Conservation (phyloP, 2,329 filamentous ascomycete species). For the Penicillium occitanis region DNA sequence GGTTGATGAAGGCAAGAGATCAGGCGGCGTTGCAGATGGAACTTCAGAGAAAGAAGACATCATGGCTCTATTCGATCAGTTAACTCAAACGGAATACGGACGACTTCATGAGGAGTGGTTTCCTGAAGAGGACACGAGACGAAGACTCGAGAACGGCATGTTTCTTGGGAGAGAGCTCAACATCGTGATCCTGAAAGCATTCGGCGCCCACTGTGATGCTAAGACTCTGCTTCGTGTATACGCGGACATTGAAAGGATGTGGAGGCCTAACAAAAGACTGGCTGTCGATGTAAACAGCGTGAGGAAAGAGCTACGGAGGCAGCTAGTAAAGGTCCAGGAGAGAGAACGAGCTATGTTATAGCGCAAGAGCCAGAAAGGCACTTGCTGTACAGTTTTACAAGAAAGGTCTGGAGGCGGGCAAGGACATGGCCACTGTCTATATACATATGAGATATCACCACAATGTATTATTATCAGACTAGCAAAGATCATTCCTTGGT, state of each 20-base stretch:
- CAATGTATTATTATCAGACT: neutral
- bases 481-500: neutral
- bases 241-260: constrained; percentile 42
- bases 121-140: constrained; percentile 29
- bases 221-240: constrained; percentile 41
- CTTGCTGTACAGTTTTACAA: neutral
- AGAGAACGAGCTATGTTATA: neutral
- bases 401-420: neutral
- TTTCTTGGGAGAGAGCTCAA: constrained; percentile 45
- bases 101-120: constrained; percentile 9
- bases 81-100: constrained; percentile 7
- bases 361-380: neutral
- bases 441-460: neutral
- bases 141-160: constrained; percentile 40
- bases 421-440: constrained; percentile 18
- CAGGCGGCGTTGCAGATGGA: neutral
- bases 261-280: constrained; percentile 39
- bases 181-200: constrained; percentile 41
- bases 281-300: constrained; percentile 38
- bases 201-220: constrained; percentile 39
- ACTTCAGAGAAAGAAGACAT: constrained; percentile 18
- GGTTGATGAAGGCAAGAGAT: neutral
- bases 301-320: constrained; percentile 39
- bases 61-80: constrained; percentile 19
- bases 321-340: constrained; percentile 29